These are phyloP conservation scores for Calendula officinalis DNA, from an alignment of 129 eudicot species.

Conservation along the genomic window DNA sequence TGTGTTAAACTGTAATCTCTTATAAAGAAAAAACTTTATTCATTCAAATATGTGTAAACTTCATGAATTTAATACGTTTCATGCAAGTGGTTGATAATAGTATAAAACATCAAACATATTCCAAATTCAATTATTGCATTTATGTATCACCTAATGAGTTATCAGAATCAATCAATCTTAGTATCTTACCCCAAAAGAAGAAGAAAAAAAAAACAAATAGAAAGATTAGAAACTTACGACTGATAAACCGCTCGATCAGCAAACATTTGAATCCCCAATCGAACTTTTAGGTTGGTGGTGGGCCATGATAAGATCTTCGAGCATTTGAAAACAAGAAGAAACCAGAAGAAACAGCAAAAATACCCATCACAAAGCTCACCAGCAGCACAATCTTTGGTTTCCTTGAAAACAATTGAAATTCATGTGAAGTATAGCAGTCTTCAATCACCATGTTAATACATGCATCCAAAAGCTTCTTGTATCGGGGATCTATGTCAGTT, in stretches of 20 bases:
- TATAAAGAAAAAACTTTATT: background rate
- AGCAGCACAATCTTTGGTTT: conserved; percentile 7
- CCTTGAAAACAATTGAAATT: conserved; percentile 17
- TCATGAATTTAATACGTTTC: background rate
- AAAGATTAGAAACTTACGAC: conserved; percentile 11
- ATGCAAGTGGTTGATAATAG: conserved; percentile 7
- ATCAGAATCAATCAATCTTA: background rate
- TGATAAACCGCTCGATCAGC: background rate
- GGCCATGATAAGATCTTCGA: conserved; percentile 33
- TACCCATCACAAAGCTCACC: conserved; percentile 14
- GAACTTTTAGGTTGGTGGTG: conserved; percentile 32
- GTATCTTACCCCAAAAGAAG: conserved; percentile 14
- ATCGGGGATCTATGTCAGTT: conserved; percentile 21
- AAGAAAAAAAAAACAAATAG: background rate
- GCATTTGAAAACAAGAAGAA: conserved; percentile 19
- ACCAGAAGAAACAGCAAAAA: conserved; percentile 20
- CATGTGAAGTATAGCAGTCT: conserved; percentile 26
- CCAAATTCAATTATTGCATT: background rate
- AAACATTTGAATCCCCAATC: background rate
- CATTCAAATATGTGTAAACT: background rate
- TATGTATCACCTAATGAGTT: background rate
- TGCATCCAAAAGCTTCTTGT: conserved; percentile 33
- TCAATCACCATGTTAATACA: conserved; percentile 27
- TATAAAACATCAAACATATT: background rate
- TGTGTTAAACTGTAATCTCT: no score